Conservation (phyloP, 768 basidiomycete genomes). For the Thelephora aurantiotincta region DNA sequence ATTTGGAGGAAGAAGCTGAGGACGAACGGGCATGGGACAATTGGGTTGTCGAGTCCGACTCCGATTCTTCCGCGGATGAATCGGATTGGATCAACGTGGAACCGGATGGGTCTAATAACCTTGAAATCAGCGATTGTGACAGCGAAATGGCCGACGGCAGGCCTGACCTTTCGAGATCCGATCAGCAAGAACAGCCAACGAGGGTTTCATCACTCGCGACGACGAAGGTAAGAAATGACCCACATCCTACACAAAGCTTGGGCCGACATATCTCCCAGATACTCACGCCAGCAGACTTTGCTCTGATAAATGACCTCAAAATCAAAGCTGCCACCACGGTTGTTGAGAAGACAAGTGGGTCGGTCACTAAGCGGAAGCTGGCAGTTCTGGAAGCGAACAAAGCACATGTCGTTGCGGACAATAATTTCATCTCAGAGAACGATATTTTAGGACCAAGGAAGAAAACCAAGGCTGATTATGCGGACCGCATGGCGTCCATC, state of each 20-base stretch:
- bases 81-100: constrained; percentile 70
- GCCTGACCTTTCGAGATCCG: constrained; percentile 9
- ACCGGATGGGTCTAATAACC: constrained; percentile 48
- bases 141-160: constrained; percentile 33
- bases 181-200: constrained; percentile 16
- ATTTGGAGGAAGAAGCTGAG: constrained; percentile 33
- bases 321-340: constrained; percentile 63
- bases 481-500: constrained; percentile 84
- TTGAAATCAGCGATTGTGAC: constrained; percentile 81
- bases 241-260: background rate
- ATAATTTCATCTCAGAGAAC: constrained; percentile 72
- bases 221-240: constrained; percentile 44
- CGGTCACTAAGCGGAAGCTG: constrained; percentile 80
- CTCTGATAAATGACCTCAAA: constrained; percentile 76
- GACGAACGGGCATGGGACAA: constrained; percentile 69
- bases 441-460: constrained; percentile 92
- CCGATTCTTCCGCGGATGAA: constrained; percentile 31
- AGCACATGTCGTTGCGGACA: constrained; percentile 34
- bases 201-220: constrained; percentile 60
- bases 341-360: constrained; percentile 55
- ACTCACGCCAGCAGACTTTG: constrained; percentile 94
- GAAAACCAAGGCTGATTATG: constrained; percentile 86
- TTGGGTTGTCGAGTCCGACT: constrained; percentile 78
- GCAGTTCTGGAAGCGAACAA: constrained; percentile 63
- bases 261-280: constrained; percentile 38